phyloP scores from a whole-genome alignment of 2,329 filamentous ascomycete species.

The Thielaviopsis populi region DNA sequence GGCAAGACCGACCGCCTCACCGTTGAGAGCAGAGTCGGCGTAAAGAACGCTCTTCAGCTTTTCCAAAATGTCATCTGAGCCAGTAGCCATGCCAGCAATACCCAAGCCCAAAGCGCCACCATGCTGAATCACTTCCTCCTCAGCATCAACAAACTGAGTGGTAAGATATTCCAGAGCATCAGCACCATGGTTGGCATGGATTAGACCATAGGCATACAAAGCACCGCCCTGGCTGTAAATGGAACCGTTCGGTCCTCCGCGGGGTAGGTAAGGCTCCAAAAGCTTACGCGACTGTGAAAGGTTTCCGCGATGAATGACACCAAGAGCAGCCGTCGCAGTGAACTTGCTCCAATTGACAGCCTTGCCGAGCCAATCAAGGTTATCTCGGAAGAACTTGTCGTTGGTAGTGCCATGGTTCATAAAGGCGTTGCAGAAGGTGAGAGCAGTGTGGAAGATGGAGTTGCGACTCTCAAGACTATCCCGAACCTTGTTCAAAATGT shows the following conservation, averaged over 20 bases:
- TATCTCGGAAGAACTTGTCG: conserved; percentile 96
- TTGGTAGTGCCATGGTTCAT: conserved; percentile 99
- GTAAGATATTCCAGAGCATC: conserved; percentile 72
- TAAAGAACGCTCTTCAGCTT: conserved; percentile 80
- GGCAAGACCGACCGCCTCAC: conserved; percentile 84
- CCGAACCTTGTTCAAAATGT: conserved; percentile 87
- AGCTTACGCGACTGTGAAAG: conserved; percentile 85
- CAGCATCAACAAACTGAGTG: conserved; percentile 56
- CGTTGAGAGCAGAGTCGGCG: conserved; percentile 88
- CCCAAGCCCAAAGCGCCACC: conserved; percentile 88
- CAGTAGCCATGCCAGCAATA: conserved; percentile 95
- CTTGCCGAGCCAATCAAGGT: conserved; percentile 94
- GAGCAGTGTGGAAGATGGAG: conserved; percentile 95
- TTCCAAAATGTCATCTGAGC: conserved; percentile 78
- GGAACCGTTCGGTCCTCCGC: conserved; percentile 62
- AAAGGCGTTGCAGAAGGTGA: conserved; percentile 95
- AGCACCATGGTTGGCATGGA: conserved; percentile 93
- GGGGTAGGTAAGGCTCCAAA: conserved; percentile 83
- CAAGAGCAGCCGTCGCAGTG: conserved; percentile 86
- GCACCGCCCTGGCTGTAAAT: conserved; percentile 94
- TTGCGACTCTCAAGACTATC: conserved; percentile 92
- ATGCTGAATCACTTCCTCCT: conserved; percentile 91
- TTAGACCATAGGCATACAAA: conserved; percentile 85
- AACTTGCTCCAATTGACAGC: conserved; percentile 99
- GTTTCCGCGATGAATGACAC: conserved; percentile 93